A percentile compares a stretch with the other conserved stretches of the same genome.
Evolutionary conservation across 441 rosid species (phyloP).

Genomic region (Gossypium schwendimanii): DNA sequence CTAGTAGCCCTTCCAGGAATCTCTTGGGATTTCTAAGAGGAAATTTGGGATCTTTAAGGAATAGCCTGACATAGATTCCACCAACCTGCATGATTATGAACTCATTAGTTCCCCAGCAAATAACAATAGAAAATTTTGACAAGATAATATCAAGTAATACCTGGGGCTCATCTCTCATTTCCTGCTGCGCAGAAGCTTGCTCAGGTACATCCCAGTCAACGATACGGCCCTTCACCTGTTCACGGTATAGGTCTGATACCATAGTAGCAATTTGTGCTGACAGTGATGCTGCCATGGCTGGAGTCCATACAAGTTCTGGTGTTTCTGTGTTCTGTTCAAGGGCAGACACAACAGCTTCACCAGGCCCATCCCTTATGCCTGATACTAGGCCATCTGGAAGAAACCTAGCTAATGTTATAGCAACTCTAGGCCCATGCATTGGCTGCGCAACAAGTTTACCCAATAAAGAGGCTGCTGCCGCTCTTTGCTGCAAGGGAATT

Average conservation of each 20-base stretch:
- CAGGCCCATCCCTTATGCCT: slow-evolving; percentile 95
- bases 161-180: slow-evolving; percentile 95
- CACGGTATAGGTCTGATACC: slow-evolving; percentile 88
- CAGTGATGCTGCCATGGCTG: slow-evolving; percentile 99
- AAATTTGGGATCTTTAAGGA: slow-evolving; percentile 96
- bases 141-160: slow-evolving; percentile 28
- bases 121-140: slow-evolving; percentile 5
- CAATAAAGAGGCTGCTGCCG: slow-evolving; percentile 89
- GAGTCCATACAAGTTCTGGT: slow-evolving; percentile 99
- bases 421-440: slow-evolving; percentile 99
- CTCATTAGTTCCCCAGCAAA: slow-evolving; percentile 14
- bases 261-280: slow-evolving; percentile 93
- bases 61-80: slow-evolving; percentile 88
- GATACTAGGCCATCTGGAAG: slow-evolving; percentile 97
- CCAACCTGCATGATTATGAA: slow-evolving; percentile 63
- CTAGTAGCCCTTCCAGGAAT: slow-evolving; percentile 95
- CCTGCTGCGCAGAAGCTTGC: slow-evolving; percentile 88
- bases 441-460: slow-evolving; percentile 98
- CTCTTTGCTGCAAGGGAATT: slow-evolving; percentile 93
- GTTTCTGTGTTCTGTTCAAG: slow-evolving; percentile 96
- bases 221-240: slow-evolving; percentile 87
- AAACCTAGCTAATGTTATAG: slow-evolving; percentile 91
- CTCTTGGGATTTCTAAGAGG: slow-evolving; percentile 95
- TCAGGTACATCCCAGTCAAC: slow-evolving; percentile 99
- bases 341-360: slow-evolving; percentile 92